phyloP scores from a whole-genome alignment of 176 grass and related monocot species.

The Musa troglodytarum region DNA sequence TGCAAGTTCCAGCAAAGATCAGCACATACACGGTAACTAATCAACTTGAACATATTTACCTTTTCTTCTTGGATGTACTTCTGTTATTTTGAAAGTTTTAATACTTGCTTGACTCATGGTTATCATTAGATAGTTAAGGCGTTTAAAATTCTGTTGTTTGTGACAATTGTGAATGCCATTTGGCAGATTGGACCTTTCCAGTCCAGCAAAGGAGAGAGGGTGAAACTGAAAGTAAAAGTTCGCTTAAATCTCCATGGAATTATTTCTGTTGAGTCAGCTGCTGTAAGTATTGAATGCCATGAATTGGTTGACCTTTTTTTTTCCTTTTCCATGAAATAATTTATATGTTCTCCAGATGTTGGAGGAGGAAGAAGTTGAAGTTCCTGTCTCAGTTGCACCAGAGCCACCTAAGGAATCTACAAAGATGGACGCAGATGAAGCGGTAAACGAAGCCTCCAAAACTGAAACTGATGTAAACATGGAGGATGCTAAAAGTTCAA shows the following conservation, averaged over 20 bases:
- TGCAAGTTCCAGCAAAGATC: constrained; percentile 33
- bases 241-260: constrained; percentile 74
- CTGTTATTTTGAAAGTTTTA: too few relatives aligned
- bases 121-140: too few relatives aligned
- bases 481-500: not conserved
- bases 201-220: constrained; percentile 45
- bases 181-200: constrained; percentile 79
- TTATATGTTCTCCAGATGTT: constrained; percentile 46
- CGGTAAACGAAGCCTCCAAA: constrained; percentile 29
- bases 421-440: constrained; percentile 73
- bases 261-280: constrained; percentile 50
- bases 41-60: not conserved
- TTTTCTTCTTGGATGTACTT: too few relatives aligned
- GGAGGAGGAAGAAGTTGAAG: constrained; percentile 77
- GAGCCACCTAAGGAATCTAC: constrained; percentile 38
- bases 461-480: constrained; percentile 8
- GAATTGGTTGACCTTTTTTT: not conserved
- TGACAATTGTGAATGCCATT: not conserved
- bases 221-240: constrained; percentile 67
- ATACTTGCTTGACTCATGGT: too few relatives aligned
- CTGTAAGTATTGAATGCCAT: constrained; percentile 34
- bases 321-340: not conserved
- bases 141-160: not conserved
- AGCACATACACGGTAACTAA: constrained; percentile 62
- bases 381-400: constrained; percentile 38